Conservation (phyloP, 352 stramenopile genomes). For the Phytophthora hybrid region DNA sequence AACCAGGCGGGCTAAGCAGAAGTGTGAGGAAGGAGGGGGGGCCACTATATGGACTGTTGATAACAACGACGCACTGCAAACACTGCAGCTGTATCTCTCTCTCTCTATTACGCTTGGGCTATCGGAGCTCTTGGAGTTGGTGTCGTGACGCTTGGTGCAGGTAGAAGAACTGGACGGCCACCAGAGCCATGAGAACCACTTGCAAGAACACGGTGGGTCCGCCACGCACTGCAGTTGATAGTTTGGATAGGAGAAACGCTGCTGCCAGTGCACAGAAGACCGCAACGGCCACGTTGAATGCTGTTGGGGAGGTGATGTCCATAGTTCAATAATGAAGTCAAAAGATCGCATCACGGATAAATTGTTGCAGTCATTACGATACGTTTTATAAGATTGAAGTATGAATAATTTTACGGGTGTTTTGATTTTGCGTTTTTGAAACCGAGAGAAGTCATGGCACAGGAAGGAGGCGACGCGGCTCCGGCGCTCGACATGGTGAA, state of each 20-base stretch:
- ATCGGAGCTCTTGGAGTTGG: constrained; percentile 34
- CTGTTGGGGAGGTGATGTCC: constrained; percentile 25
- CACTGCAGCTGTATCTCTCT: neutral
- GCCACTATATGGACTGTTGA: neutral
- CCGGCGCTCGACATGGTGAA: constrained; percentile 78
- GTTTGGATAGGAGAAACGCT: constrained; percentile 31
- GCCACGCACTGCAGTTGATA: constrained; percentile 27
- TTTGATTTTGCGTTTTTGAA: constrained; percentile 6
- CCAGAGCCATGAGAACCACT: constrained; percentile 41
- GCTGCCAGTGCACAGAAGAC: constrained; percentile 46
- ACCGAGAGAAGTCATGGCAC: constrained; percentile 57
- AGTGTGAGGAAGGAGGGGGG: neutral
- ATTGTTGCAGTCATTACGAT: constrained; percentile 6
- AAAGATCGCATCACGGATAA: constrained; percentile 14
- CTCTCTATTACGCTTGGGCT: constrained; percentile 13
- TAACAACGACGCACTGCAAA: constrained; percentile 37
- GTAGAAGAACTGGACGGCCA: constrained; percentile 64
- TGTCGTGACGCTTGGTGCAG: constrained; percentile 63
- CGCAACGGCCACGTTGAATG: constrained; percentile 55
- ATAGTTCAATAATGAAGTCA: constrained; percentile 12
- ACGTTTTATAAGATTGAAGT: constrained; percentile 8
- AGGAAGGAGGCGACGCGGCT: constrained; percentile 52
- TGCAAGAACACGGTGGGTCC: constrained; percentile 31
- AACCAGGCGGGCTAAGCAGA: constrained; percentile 80
- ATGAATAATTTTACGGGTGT: neutral